Percentiles rank a stretch among this genome's conserved stretches.
phyloP scores from a whole-genome alignment of 352 stramenopile genomes.

The Pythium pyrilobum region DNA sequence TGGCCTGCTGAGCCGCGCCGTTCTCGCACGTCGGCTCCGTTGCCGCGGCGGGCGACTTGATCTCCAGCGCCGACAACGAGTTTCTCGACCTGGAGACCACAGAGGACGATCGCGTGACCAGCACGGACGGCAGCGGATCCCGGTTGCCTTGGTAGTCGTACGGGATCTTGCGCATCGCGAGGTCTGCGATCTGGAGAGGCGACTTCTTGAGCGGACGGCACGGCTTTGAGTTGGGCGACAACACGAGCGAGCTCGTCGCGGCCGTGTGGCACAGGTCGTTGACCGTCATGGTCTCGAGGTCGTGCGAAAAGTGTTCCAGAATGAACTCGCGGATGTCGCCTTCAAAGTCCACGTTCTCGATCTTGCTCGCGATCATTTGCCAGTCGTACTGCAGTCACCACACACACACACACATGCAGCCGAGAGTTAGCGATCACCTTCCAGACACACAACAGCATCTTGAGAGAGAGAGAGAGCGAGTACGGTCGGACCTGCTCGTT shows the following conservation, averaged over 20 bases:
- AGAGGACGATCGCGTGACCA: slow-evolving; percentile 26
- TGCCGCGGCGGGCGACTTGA: not conserved
- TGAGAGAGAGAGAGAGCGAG: not conserved
- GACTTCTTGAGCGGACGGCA: slow-evolving; percentile 41
- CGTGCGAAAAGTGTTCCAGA: slow-evolving; percentile 24
- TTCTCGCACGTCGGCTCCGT: not conserved
- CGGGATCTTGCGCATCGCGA: slow-evolving; percentile 57
- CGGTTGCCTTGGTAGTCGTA: slow-evolving; percentile 59
- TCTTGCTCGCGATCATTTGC: slow-evolving; percentile 68
- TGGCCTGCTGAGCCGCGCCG: too few relatives aligned
- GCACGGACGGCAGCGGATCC: slow-evolving; percentile 30
- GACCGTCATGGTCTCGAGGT: slow-evolving; percentile 50
- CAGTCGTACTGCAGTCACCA: slow-evolving; percentile 68
- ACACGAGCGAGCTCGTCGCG: slow-evolving; percentile 24
- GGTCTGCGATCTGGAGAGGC: slow-evolving; percentile 56
- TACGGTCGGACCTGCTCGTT: slow-evolving; percentile 61
- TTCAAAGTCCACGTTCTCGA: slow-evolving; percentile 70
- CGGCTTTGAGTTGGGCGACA: slow-evolving; percentile 39
- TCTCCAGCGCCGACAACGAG: not conserved
- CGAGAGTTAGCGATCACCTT: too few relatives aligned
- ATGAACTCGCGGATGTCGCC: slow-evolving; percentile 71
- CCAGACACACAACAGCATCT: too few relatives aligned
- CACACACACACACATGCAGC: too few relatives aligned
- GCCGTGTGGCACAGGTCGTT: slow-evolving; percentile 53
- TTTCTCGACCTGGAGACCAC: not conserved